A percentile compares a stretch with the other conserved stretches of the same genome.
Evolutionary conservation across 2,329 filamentous ascomycete species (phyloP).

Genomic region (Aspergillus persii): DNA sequence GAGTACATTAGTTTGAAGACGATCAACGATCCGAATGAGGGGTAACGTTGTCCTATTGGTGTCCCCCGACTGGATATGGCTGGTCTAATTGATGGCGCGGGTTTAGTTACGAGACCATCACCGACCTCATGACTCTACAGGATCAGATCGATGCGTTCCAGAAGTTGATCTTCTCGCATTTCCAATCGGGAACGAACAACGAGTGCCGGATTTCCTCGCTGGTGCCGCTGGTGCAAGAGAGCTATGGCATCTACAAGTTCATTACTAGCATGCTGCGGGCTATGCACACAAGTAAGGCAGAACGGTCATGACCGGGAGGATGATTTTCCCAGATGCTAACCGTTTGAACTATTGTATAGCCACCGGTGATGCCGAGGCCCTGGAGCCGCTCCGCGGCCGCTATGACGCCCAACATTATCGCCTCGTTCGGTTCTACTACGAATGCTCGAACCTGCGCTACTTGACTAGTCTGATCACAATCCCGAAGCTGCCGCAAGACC

Average conservation of each 20-base stretch:
- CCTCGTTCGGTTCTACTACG: conserved; percentile 96
- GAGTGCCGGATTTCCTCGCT: conserved; percentile 94
- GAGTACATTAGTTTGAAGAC: conserved; percentile 98
- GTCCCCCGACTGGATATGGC: not conserved
- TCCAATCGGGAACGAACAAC: conserved; percentile 86
- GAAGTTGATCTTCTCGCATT: conserved; percentile 97
- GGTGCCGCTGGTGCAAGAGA: conserved; percentile 92
- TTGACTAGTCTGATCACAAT: conserved; percentile 94
- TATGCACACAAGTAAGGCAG: conserved; percentile 83
- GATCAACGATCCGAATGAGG: conserved; percentile 98
- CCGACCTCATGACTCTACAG: conserved; percentile 92
- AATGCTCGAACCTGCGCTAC: conserved; percentile 96
- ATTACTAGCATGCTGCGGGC: conserved; percentile 98
- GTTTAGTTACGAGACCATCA: conserved; percentile 78
- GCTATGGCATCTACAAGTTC: conserved; percentile 99
- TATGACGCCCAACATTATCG: conserved; percentile 97
- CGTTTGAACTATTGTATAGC: conserved; percentile 47
- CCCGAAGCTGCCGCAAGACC: conserved; percentile 90
- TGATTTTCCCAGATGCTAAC: conserved; percentile 5
- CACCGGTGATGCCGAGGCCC: conserved; percentile 87
- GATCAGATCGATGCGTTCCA: conserved; percentile 99
- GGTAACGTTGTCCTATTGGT: conserved; percentile 50
- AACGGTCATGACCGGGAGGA: not conserved
- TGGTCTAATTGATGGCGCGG: conserved; percentile 25
- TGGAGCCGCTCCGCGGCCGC: conserved; percentile 80